phyloP scores from a whole-genome alignment of 1,284 basidiomycete species.

The Peniophora sp. region DNA sequence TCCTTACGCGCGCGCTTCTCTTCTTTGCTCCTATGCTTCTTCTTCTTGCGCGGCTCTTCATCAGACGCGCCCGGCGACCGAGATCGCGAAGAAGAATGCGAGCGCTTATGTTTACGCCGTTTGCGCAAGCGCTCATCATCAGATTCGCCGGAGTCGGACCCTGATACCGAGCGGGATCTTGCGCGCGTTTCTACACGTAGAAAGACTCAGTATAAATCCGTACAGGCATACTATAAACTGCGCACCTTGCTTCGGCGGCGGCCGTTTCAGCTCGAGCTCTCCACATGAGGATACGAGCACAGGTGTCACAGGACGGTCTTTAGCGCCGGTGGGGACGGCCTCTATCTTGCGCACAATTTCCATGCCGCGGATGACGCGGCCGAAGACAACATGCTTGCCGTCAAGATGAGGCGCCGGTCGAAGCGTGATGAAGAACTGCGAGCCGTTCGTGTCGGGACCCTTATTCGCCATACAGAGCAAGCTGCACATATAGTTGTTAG shows the following conservation, averaged over 20 bases:
- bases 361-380: constrained; percentile 54
- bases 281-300: constrained; percentile 78
- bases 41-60: constrained; percentile 11
- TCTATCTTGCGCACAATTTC: constrained; percentile 50
- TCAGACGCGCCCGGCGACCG: neutral
- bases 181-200: too few species aligned
- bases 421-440: constrained; percentile 81
- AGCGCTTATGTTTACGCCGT: constrained; percentile 8
- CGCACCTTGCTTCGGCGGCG: constrained; percentile 10
- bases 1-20: constrained; percentile 15
- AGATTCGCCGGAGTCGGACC: constrained; percentile 5
- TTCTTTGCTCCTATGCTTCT: constrained; percentile 18
- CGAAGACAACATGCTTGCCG: constrained; percentile 62
- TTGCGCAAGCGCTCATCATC: neutral
- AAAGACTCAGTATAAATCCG: too few species aligned
- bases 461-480: constrained; percentile 80
- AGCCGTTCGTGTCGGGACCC: constrained; percentile 73
- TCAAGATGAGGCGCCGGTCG: constrained; percentile 65
- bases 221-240: constrained; percentile 9
- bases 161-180: too few species aligned
- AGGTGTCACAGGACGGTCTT: constrained; percentile 62
- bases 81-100: too few species aligned
- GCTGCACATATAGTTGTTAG: constrained; percentile 20
- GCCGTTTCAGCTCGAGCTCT: constrained; percentile 68
- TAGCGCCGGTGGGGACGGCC: constrained; percentile 54